These are phyloP conservation scores for Alternaria burnsii DNA, from an alignment of 2,329 filamentous ascomycete species.

Conservation along the genomic window DNA sequence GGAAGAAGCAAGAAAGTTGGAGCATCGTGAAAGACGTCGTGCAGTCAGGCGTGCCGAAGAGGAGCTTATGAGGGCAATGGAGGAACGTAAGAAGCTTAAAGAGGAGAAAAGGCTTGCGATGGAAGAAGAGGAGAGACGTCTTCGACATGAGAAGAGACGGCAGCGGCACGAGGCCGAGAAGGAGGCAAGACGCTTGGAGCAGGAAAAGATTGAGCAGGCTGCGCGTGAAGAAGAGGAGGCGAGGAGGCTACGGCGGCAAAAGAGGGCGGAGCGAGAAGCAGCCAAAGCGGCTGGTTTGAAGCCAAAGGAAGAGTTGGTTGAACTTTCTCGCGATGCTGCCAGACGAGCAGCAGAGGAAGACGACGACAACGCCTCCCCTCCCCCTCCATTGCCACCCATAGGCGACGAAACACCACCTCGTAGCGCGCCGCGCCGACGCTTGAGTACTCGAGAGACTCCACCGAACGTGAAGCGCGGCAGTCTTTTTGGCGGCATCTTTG, in stretches of 20 bases:
- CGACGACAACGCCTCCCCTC: conserved; percentile 14
- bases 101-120: conserved; percentile 32
- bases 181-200: conserved; percentile 26
- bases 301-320: conserved; percentile 22
- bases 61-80: conserved; percentile 28
- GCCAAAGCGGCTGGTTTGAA: conserved; percentile 27
- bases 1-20: conserved; percentile 35
- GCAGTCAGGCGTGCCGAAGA: conserved; percentile 36
- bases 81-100: conserved; percentile 28
- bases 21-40: conserved; percentile 40
- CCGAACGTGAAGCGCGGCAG: conserved; percentile 39
- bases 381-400: conserved; percentile 25
- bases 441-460: conserved; percentile 40
- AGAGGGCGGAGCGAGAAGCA: conserved; percentile 38
- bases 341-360: conserved; percentile 28
- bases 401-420: conserved; percentile 33
- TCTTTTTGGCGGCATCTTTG: conserved; percentile 44
- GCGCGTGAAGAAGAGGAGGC: conserved; percentile 39
- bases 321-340: conserved; percentile 37
- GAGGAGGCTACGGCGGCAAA: conserved; percentile 32
- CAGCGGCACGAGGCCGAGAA: conserved; percentile 39
- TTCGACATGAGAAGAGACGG: conserved; percentile 39
- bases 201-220: conserved; percentile 23
- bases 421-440: conserved; percentile 32
- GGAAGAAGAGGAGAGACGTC: conserved; percentile 41